Evolutionary conservation across 1,139 yeast genomes (phyloP).

Genomic region (Saccharomyces hybrid): DNA sequence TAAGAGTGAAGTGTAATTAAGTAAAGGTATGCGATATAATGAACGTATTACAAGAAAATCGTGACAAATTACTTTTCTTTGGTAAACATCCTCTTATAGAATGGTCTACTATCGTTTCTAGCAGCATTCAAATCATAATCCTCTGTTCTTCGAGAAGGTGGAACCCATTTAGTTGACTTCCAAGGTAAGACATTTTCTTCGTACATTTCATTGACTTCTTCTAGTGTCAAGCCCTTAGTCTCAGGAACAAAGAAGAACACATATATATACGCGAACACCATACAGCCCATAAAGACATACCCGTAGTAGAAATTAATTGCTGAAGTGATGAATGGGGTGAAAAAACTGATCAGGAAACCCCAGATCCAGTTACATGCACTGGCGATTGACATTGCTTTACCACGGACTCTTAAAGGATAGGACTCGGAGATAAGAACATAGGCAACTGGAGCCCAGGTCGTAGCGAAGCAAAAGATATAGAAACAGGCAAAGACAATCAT

Average conservation of each 20-base stretch:
- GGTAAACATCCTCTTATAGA: slow-evolving; percentile 21
- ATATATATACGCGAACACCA: slow-evolving; percentile 49
- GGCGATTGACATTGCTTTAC: slow-evolving; percentile 70
- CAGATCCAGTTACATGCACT: slow-evolving; percentile 67
- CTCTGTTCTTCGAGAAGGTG: slow-evolving; percentile 29
- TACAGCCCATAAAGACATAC: slow-evolving; percentile 65
- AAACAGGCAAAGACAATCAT: slow-evolving; percentile 73
- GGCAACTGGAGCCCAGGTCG: slow-evolving; percentile 79
- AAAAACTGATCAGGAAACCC: slow-evolving; percentile 69
- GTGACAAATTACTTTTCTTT: not conserved
- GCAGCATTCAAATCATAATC: slow-evolving; percentile 14
- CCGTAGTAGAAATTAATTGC: slow-evolving; percentile 43
- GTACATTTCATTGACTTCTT: slow-evolving; percentile 60
- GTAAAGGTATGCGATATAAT: too few species aligned
- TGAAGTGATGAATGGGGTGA: slow-evolving; percentile 59
- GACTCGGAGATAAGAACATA: slow-evolving; percentile 66
- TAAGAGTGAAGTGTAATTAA: too few species aligned
- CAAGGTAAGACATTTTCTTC: slow-evolving; percentile 37
- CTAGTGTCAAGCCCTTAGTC: slow-evolving; percentile 62
- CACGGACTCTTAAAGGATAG: slow-evolving; percentile 68
- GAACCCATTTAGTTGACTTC: slow-evolving; percentile 34
- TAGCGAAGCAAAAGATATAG: slow-evolving; percentile 71
- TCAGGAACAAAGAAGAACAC: slow-evolving; percentile 61
- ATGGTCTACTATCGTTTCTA: slow-evolving; percentile 13
- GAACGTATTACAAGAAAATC: slow-evolving; percentile 20